phyloP scores from a whole-genome alignment of 805 yeast species.

The Tetrapisispora fleetii region DNA sequence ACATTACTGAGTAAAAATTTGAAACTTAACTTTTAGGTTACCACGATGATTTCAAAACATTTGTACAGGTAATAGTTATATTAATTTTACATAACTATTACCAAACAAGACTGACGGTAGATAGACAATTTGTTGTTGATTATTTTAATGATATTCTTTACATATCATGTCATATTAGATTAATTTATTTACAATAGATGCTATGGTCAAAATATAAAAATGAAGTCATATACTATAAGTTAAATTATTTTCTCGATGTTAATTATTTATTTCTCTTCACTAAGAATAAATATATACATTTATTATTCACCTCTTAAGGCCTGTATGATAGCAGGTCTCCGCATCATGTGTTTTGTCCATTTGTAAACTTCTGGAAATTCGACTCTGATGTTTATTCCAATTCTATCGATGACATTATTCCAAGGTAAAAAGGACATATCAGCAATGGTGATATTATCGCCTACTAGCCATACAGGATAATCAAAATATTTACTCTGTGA shows the following conservation, averaged over 20 bases:
- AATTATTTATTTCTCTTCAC: too few species aligned
- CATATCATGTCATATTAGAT: too few species aligned
- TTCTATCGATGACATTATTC: slow-evolving; percentile 91
- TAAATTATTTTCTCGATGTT: not conserved
- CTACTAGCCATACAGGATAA: slow-evolving; percentile 91
- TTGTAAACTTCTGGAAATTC: slow-evolving; percentile 94
- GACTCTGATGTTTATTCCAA: slow-evolving; percentile 75
- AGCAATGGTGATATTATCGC: slow-evolving; percentile 75
- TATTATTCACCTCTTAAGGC: slow-evolving; percentile 67
- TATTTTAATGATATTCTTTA: not conserved
- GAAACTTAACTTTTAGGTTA: too few species aligned
- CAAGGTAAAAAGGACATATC: slow-evolving; percentile 92
- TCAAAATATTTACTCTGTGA: slow-evolving; percentile 81
- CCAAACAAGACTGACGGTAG: too few species aligned
- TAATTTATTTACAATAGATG: not conserved
- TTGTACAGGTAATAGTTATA: too few species aligned
- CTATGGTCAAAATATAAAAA: not conserved
- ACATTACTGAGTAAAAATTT: too few species aligned
- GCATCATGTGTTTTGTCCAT: slow-evolving; percentile 94
- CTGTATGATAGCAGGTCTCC: slow-evolving; percentile 81
- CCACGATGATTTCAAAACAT: too few species aligned
- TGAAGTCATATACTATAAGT: too few species aligned
- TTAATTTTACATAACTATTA: not conserved
- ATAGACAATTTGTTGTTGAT: not conserved
- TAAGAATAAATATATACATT: not conserved